Conservation (phyloP, 805 yeast species). For the Yarrowia sp. region DNA sequence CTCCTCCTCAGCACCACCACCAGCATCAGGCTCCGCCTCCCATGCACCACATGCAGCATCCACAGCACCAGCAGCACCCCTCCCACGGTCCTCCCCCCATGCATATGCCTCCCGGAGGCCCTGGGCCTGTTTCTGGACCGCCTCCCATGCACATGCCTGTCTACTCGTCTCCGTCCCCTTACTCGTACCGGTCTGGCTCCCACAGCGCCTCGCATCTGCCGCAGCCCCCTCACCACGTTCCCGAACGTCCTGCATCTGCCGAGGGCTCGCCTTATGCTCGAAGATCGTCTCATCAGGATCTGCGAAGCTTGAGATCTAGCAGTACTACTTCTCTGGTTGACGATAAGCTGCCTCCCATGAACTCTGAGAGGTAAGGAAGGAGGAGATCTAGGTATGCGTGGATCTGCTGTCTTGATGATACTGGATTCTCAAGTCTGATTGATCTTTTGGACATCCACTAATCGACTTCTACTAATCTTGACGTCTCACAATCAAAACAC, state of each 20-base stretch:
- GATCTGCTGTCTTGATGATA: too few species aligned
- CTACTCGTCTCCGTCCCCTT: slow-evolving; percentile 35
- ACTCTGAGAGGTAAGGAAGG: neutral
- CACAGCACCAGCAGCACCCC: slow-evolving; percentile 6
- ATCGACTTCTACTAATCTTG: too few species aligned
- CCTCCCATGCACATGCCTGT: slow-evolving; percentile 37
- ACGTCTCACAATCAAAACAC: neutral
- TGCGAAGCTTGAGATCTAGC: slow-evolving; percentile 8
- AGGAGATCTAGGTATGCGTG: too few species aligned
- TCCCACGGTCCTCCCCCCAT: slow-evolving; percentile 18
- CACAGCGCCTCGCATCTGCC: slow-evolving; percentile 33
- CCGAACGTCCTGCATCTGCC: slow-evolving; percentile 37
- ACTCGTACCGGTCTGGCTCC: slow-evolving; percentile 18
- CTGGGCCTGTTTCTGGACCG: slow-evolving; percentile 18
- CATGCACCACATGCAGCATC: slow-evolving; percentile 31
- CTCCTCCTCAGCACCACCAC: slow-evolving; percentile 6
- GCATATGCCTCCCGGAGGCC: slow-evolving; percentile 18
- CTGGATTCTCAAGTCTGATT: too few species aligned
- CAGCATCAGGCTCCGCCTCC: slow-evolving; percentile 26
- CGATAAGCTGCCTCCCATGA: slow-evolving; percentile 27
- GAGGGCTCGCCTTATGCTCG: slow-evolving; percentile 27
- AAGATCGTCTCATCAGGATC: slow-evolving; percentile 19
- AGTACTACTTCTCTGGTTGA: slow-evolving; percentile 23
- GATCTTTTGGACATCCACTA: too few species aligned
- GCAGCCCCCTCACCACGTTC: slow-evolving; percentile 25